phyloP scores from a whole-genome alignment of 139 green algal genomes.

The Auxenochlorella pyrenoidosa region DNA sequence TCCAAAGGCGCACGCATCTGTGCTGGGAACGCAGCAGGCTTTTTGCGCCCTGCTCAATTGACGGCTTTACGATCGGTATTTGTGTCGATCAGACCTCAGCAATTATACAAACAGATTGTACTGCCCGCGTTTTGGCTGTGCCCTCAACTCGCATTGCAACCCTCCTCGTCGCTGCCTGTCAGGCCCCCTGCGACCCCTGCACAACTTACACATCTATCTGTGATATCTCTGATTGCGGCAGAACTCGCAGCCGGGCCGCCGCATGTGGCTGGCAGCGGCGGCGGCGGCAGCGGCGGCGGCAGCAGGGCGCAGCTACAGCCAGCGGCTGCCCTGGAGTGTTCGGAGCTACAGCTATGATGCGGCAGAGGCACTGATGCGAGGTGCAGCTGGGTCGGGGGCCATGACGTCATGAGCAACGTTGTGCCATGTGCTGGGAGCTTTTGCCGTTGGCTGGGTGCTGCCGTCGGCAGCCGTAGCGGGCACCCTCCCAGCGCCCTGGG shows the following conservation, averaged over 20 bases:
- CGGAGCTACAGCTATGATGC: background rate
- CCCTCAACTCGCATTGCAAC: too few relatives aligned
- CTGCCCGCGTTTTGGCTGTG: too few relatives aligned
- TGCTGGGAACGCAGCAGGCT: too few relatives aligned
- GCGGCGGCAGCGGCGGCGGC: constrained; percentile 1
- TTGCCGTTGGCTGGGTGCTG: background rate
- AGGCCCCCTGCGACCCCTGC: too few relatives aligned
- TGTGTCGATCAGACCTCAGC: too few relatives aligned
- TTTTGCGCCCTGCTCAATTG: too few relatives aligned
- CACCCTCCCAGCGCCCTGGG: background rate
- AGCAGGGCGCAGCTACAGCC: background rate
- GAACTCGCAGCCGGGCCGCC: background rate
- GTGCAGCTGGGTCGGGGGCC: background rate
- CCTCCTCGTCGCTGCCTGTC: too few relatives aligned
- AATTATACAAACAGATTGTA: too few relatives aligned
- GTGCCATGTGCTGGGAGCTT: background rate
- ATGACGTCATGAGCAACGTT: background rate
- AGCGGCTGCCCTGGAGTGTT: background rate
- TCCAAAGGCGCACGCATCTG: too few relatives aligned
- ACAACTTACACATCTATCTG: too few relatives aligned
- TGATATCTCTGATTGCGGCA: background rate
- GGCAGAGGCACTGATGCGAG: background rate
- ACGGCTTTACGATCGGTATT: too few relatives aligned
- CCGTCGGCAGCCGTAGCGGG: too few relatives aligned
- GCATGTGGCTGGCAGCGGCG: constrained; percentile 7